Percentiles rank a stretch among this genome's conserved stretches.
Evolutionary conservation across 78 protist species (phyloP).

Genomic region (Mastigamoeba balamuthi): DNA sequence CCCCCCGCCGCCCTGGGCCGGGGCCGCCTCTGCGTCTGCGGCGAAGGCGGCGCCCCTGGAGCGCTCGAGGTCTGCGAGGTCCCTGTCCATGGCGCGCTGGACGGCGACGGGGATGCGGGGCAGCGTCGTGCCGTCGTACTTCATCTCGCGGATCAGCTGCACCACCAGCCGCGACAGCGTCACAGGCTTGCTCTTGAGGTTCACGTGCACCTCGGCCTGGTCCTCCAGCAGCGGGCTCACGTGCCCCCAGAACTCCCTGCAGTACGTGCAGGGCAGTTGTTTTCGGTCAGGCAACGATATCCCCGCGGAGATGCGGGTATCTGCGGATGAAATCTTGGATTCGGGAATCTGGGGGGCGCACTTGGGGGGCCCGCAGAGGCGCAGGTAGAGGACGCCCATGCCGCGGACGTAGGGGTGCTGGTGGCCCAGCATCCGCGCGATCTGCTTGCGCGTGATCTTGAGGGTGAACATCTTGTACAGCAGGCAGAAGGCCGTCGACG

Average conservation of each 20-base stretch:
- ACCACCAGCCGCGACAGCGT: neutral
- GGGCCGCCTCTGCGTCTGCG: neutral
- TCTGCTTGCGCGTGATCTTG: conserved; percentile 6
- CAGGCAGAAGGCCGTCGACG: conserved; percentile 35
- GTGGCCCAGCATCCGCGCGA: conserved; percentile 2
- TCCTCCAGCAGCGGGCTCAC: neutral
- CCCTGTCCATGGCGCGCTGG: neutral
- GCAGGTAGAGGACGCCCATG: conserved; percentile 12
- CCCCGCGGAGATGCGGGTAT: too few species aligned
- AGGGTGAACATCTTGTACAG: conserved; percentile 29
- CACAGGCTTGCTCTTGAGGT: neutral
- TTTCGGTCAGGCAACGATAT: too few species aligned
- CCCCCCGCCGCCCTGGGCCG: neutral
- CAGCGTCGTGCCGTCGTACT: conserved; percentile 14
- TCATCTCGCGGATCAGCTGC: neutral
- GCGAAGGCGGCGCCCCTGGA: neutral
- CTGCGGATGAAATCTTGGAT: too few species aligned
- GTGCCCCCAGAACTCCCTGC: neutral
- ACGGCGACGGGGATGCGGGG: conserved; percentile 36
- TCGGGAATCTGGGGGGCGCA: too few species aligned
- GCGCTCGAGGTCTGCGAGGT: neutral
- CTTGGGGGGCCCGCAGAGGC: conserved; percentile 20
- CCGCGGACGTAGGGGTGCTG: conserved; percentile 11
- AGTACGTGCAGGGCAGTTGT: neutral
- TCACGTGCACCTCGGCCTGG: neutral